Evolutionary conservation across 1,284 basidiomycete genomes (phyloP).

Genomic region (Polyporus tsugae): DNA sequence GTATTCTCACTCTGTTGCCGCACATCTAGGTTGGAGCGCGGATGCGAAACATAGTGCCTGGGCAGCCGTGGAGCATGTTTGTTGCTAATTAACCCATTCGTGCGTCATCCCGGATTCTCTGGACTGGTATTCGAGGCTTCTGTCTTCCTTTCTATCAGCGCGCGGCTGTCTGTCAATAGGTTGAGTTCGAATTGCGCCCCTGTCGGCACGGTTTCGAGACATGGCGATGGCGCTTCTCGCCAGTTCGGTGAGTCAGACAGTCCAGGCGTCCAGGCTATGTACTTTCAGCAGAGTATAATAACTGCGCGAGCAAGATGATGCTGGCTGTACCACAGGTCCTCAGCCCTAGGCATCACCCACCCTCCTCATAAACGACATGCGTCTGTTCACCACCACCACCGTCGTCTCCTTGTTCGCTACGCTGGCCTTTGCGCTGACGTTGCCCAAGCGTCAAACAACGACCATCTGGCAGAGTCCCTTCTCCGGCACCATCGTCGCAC

Average conservation of each 20-base stretch:
- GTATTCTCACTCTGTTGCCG: background rate
- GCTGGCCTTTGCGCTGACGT: conserved; percentile 12
- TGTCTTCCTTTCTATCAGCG: background rate
- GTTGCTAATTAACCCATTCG: background rate
- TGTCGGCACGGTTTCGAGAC: background rate
- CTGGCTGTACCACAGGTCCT: background rate
- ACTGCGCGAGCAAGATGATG: background rate
- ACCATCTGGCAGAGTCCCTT: conserved; percentile 26
- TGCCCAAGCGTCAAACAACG: conserved; percentile 22
- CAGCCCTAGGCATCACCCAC: background rate
- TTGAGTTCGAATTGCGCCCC: background rate
- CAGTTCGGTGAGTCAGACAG: background rate
- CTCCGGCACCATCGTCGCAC: conserved; percentile 30
- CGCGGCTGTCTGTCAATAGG: conserved; percentile 3
- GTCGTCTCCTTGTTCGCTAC: background rate
- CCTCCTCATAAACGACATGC: conserved; percentile 13
- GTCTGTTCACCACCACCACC: conserved; percentile 15
- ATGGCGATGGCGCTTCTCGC: background rate
- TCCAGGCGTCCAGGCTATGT: background rate
- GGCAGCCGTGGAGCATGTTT: background rate
- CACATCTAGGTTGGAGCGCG: background rate
- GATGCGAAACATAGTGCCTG: background rate
- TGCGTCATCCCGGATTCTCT: background rate
- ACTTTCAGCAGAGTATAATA: conserved; percentile 10
- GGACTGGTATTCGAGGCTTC: background rate